Evolutionary conservation across 805 yeast genomes (phyloP), one percentile per base, ranked within the genome.

Genomic region (Yarrowia yakushimensis): DNA sequence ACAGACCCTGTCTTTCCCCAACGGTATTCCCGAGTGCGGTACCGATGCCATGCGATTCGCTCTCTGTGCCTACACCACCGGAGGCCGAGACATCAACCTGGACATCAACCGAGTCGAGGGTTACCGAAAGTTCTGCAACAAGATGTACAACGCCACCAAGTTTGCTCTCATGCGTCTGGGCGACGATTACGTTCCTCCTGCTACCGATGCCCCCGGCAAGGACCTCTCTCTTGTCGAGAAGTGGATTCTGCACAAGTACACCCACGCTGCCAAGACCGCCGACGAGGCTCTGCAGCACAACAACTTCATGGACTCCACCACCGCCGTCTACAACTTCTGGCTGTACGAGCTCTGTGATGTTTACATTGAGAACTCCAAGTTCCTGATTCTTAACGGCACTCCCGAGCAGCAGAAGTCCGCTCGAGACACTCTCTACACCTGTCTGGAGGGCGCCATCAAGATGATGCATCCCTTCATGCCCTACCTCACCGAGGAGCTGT

Each of bases 401-500:
- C 84, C 83, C 27, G 87, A 77, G 66, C 96, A 94, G 79, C 82
- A 85, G 79, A 82, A 83, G 75, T 88, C 96, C 62, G 99, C 98
- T 17, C 88, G 87, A 78, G 96, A 93, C 74, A 94, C 98, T 23
- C 81, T 94, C 68, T 94, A 91, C 84, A 89, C 94, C 34, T 84
- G 96, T 78, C 81, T 93, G 69, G 98, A 94, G 71, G 88, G 88
- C 68, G 97, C 97, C 11, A 82, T 93, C 78, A 86, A 82, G 74
- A 74, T 94, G 78, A 94, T 93, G 69, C 98, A 93, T 74, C 99
- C 99, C 74, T 94, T 90, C 81, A 94, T 94, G 99, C 99, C 99
- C 39, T 94, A 84, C 74, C 80, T 94, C 68, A 87, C 98, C 52
- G 99, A 94, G 77, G 99, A 94, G 81, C 84, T 94, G 89, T 94